Percentiles rank a stretch among this genome's conserved stretches.
phyloP scores from a whole-genome alignment of 192 early-diverging fungal species.

The Thamnidium elegans region DNA sequence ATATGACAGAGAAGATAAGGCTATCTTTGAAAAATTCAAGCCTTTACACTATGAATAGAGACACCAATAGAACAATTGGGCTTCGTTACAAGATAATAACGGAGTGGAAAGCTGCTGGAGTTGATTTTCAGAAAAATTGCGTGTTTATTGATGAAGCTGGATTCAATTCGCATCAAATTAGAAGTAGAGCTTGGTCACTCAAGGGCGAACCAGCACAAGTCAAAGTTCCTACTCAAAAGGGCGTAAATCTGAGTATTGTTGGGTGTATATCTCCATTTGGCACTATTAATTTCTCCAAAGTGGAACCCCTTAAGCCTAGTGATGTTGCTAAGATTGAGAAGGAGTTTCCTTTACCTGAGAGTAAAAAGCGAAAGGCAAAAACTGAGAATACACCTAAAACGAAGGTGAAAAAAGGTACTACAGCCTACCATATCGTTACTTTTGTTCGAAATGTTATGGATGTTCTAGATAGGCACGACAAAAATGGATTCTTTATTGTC shows the following conservation, averaged over 20 bases:
- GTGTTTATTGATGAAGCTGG: conserved; percentile 23
- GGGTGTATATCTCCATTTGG: conserved; percentile 13
- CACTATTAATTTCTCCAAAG: no score
- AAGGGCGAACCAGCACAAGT: conserved; percentile 5
- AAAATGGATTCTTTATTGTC: no score
- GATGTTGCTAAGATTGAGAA: no score
- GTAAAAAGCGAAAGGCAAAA: no score
- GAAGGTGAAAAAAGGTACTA: no score
- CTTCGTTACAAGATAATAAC: not conserved
- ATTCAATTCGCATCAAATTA: conserved; percentile 11
- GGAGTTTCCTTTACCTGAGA: no score
- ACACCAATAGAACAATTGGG: not conserved
- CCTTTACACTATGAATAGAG: not conserved
- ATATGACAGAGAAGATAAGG: conserved; percentile 7
- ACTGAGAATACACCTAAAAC: no score
- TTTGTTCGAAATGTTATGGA: no score
- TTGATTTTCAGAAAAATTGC: conserved; percentile 13
- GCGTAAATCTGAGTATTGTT: conserved; percentile 12
- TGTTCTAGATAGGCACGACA: no score
- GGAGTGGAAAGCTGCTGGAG: conserved; percentile 7
- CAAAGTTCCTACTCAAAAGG: not conserved
- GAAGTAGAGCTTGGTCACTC: conserved; percentile 5
- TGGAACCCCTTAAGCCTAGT: no score
- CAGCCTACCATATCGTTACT: no score
- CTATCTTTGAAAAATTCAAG: not conserved